Evolutionary conservation across 2,329 filamentous ascomycete species (phyloP).

Genomic region (Colletotrichum simmondsii): DNA sequence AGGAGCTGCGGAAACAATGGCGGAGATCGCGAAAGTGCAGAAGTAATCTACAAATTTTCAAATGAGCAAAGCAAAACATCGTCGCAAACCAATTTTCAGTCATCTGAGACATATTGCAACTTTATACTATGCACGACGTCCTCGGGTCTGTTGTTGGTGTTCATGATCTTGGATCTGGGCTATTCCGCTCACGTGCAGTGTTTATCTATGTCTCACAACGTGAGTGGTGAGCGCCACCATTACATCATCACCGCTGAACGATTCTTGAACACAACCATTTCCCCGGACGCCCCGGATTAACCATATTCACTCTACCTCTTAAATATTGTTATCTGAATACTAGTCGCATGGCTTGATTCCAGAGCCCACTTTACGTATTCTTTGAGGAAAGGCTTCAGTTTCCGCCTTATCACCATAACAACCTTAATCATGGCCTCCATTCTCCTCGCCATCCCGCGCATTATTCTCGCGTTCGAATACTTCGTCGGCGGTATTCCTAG

Average conservation of each 20-base stretch:
- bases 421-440: neutral
- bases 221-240: neutral
- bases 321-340: neutral
- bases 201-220: neutral
- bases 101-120: neutral
- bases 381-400: too few species aligned
- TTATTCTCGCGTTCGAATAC: slow-evolving; percentile 10
- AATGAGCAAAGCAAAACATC: neutral
- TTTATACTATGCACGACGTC: neutral
- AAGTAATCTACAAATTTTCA: neutral
- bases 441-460: neutral
- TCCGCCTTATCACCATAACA: neutral
- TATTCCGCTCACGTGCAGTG: neutral
- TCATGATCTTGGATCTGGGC: neutral
- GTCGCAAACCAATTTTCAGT: neutral
- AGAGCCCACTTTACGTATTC: neutral
- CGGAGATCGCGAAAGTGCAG: neutral
- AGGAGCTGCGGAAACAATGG: slow-evolving; percentile 6
- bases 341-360: neutral
- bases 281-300: neutral
- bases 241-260: neutral
- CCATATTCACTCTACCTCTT: neutral
- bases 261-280: neutral
- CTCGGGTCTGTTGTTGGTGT: neutral
- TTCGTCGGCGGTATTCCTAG: slow-evolving; percentile 23